Percentiles rank a stretch among this genome's conserved stretches.
Conservation (phyloP, 202 grass and related monocot genomes). For the Zoysia matrella region DNA sequence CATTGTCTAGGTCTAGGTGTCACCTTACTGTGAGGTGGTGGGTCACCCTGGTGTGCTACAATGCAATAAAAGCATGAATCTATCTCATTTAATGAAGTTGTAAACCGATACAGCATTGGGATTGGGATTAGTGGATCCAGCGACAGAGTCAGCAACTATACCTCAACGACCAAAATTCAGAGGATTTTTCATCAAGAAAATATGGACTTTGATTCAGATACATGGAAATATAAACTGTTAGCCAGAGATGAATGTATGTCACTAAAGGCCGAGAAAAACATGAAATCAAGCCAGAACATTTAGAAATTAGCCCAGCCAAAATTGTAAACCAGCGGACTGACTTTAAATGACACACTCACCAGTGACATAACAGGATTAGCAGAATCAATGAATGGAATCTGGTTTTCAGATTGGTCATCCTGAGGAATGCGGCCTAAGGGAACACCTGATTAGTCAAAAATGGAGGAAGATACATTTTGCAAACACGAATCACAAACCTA, state of each 20-base stretch:
- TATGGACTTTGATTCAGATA: constrained; percentile 13
- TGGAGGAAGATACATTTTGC: constrained; percentile 9
- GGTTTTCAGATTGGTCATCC: constrained; percentile 50
- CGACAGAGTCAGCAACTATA: constrained; percentile 23
- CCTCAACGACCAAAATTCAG: constrained; percentile 8
- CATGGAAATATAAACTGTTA: constrained; percentile 18
- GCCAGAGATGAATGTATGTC: constrained; percentile 1
- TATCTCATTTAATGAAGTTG: constrained; percentile 24
- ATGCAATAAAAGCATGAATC: background rate
- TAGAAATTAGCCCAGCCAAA: background rate
- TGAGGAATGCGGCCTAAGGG: constrained; percentile 56
- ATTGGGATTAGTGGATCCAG: constrained; percentile 13
- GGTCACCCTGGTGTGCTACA: background rate
- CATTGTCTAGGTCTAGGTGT: background rate
- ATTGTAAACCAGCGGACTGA: constrained; percentile 21
- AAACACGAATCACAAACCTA: constrained; percentile 13
- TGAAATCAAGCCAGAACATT: too few relatives aligned
- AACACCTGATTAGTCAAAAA: constrained; percentile 42
- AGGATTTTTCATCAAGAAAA: constrained; percentile 6
- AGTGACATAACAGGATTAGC: constrained; percentile 96
- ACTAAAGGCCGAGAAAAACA: background rate
- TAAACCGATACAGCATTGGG: background rate
- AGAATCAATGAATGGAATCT: constrained; percentile 86
- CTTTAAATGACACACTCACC: constrained; percentile 59
- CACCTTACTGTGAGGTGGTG: background rate